Base-by-base conservation (phyloP, 345 rosid species). In the Eucalyptus leucophloia region DNA sequence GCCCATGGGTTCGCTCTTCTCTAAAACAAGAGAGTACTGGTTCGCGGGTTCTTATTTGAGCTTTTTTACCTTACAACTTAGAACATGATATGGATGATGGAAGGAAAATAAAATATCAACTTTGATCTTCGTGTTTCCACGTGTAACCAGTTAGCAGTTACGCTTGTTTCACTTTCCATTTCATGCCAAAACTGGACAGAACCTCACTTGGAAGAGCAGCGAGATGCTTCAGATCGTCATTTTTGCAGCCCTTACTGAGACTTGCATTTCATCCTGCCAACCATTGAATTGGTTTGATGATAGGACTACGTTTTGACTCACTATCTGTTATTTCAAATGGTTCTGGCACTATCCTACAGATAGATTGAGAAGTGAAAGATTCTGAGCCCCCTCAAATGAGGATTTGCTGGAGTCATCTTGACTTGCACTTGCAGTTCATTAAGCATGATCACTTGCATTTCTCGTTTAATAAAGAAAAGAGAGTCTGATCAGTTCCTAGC, bases 171-270 rank as follows among this genome's bases (percentile, higher is more conserved):
- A 37, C 47, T 54, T 87, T 89, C 40, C 88, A 28, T 87, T 40
- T 87, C 42, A 86, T 51, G 77, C 88, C 97, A 97, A 97, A 94
- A 90, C 91, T 94, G 93, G 96, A 96, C 69, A 88, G 91, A 92
- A 98, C 96, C 83, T 94, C 97, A 24, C 95, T 97, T 40, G 97
- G 96, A 91, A 91, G 95, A 89, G 95, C 98, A 82, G 69, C 96
- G 89, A 91, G 88, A 51, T 95, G 90, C 92, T 98, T 98, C 95
- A 93, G 96, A 90, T 94, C 97, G 67, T 95, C 99, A 42, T 97
- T 96, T 94, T 92, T 96, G 92, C 95, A 92, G 88, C 99, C 99
- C 87, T 92, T 96, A 69, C 94, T 96, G 62, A 98, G 95, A 94
- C 94, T 24, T 67, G 34, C 85, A 2, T 12, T 80, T 80, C 49